Evolutionary conservation across 148 eudicot species (phyloP), one percentile per base, ranked within the genome.

Genomic region (Suaeda aralocaspica): DNA sequence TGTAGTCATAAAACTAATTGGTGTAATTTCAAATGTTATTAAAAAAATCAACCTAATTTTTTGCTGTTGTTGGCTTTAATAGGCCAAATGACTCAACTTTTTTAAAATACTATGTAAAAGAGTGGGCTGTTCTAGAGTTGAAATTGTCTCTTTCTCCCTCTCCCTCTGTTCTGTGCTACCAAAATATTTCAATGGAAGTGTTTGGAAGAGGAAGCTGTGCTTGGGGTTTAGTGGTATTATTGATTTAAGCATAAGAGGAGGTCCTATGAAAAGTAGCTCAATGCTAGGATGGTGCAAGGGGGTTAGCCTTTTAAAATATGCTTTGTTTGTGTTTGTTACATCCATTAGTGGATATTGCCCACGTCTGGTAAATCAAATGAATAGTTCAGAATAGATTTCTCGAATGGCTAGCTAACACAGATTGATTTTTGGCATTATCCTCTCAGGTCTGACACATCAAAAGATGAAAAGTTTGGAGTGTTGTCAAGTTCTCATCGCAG

Each of bases 381-480:
- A 28, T n/a, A 36, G 55, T 12, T 58, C 19, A 7, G 42, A 36
- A 26, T 70, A 24, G 28, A 9, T 29, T 29, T 50, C 52, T 46
- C 4, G 16, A 15, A 56, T 33, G 45, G 66, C 31, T 34, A 42
- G 57, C 57, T 71, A 56, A 71, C 60, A 11, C 11, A 21, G 59
- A 71, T 59, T 59, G 18, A 9, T 29, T 11, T 33, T 18, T 62
- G 42, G 30, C 67, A 21, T 61, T 58, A 56, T 63, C 49, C 48
- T 72, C 30, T 58, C 82, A 94, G 97, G 88, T 62, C 79, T 73
- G 96, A 91, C 58, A 71, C 77, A 67, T 69, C 81, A 79, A 90
- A 81, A 81, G 93, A 88, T 81, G 91, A 85, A 67, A 89, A 86
- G 73, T 75, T 71, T 44, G 92, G 90, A 76, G 80, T 66, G 72